Conservation (phyloP, 495 filamentous ascomycete genomes). For the Cercophora samala region DNA sequence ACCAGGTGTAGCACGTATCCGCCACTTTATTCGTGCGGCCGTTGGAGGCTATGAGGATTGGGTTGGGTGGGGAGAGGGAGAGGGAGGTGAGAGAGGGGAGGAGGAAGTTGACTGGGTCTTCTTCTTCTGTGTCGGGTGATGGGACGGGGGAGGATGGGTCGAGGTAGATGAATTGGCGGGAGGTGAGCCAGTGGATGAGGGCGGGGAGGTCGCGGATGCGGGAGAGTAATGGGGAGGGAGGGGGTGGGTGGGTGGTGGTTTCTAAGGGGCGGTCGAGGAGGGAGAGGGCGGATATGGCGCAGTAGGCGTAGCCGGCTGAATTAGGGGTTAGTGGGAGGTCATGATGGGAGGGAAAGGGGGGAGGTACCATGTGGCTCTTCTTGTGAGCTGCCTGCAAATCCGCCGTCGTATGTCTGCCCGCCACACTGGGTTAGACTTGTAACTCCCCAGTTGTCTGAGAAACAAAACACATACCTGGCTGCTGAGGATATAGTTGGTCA, state of each 20-base stretch:
- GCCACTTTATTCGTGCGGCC: slow-evolving; percentile 83
- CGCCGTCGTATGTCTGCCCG: slow-evolving; percentile 83
- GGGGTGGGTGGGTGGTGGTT: slow-evolving; percentile 14
- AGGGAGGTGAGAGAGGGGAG: slow-evolving; percentile 40
- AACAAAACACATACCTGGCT: not conserved
- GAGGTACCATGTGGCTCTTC: slow-evolving; percentile 81
- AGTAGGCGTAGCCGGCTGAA: slow-evolving; percentile 83
- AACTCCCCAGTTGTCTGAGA: too few species aligned
- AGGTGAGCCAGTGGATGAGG: slow-evolving; percentile 49
- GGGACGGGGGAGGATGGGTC: slow-evolving; percentile 41
- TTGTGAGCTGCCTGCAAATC: slow-evolving; percentile 73
- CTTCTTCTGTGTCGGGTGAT: slow-evolving; percentile 40
- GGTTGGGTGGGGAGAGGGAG: slow-evolving; percentile 35
- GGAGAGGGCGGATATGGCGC: slow-evolving; percentile 70
- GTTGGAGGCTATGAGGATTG: slow-evolving; percentile 63
- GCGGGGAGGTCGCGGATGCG: slow-evolving; percentile 37
- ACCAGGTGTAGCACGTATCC: slow-evolving; percentile 95
- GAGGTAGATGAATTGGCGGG: slow-evolving; percentile 58
- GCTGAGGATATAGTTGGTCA: slow-evolving; percentile 62
- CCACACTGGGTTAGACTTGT: too few species aligned
- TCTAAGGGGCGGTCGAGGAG: slow-evolving; percentile 57
- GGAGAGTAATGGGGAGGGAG: slow-evolving; percentile 25
- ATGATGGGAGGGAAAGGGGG: not conserved
- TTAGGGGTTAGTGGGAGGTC: not conserved
- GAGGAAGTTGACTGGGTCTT: slow-evolving; percentile 38